Conservation (phyloP, 208 protist species). For the Wallacemonas sp. region DNA sequence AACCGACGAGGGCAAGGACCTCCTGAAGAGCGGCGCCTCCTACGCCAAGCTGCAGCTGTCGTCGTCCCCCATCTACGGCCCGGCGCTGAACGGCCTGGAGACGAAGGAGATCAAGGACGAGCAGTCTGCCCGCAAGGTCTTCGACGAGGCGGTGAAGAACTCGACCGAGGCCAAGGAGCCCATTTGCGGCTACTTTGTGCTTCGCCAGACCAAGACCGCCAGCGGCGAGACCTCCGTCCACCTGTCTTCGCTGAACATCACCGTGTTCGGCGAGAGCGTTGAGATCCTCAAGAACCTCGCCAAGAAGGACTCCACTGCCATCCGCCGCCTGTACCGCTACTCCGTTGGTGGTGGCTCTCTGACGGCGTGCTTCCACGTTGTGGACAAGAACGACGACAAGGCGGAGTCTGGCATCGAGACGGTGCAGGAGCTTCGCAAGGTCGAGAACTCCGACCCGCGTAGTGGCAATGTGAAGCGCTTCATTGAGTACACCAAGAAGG, state of each 20-base stretch:
- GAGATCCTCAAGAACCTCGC: constrained; percentile 50
- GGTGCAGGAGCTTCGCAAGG: constrained; percentile 37
- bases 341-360: constrained; percentile 63
- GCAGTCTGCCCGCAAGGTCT: constrained; percentile 29
- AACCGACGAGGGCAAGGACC: constrained; percentile 47
- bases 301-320: constrained; percentile 48
- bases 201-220: constrained; percentile 58
- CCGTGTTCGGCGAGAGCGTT: constrained; percentile 43
- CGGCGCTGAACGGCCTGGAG: constrained; percentile 48
- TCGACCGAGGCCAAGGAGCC: constrained; percentile 47
- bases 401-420: constrained; percentile 31
- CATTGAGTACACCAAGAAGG: constrained; percentile 68
- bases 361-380: constrained; percentile 37
- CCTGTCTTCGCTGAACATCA: constrained; percentile 63
- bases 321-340: constrained; percentile 67
- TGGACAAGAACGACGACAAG: constrained; percentile 37
- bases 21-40: constrained; percentile 53
- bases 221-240: constrained; percentile 46
- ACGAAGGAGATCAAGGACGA: constrained; percentile 38
- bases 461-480: constrained; percentile 84
- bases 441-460: constrained; percentile 66
- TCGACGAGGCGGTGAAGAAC: constrained; percentile 45
- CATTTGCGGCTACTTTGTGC: constrained; percentile 64
- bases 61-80: constrained; percentile 74
- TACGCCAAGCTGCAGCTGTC: constrained; percentile 50